Conservation (phyloP, 768 basidiomycete genomes). For the Dendrothele bispora region DNA sequence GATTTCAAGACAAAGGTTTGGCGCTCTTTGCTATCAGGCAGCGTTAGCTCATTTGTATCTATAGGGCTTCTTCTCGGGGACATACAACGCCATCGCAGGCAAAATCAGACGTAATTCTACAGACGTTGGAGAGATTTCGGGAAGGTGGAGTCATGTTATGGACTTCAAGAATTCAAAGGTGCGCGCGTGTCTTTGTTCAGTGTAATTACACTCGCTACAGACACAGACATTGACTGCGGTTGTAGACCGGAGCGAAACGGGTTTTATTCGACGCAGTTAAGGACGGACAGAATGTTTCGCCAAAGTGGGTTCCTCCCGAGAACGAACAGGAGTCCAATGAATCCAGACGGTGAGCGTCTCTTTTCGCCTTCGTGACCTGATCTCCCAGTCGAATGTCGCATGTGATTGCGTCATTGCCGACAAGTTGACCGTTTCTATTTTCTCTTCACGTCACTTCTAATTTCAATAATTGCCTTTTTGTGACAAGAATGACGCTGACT, state of each 20-base stretch:
- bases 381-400: too few relatives aligned
- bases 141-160: constrained; percentile 90
- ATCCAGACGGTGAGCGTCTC: constrained; percentile 66
- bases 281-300: constrained; percentile 71
- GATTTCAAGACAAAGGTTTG: constrained; percentile 97
- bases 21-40: neutral
- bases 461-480: too few relatives aligned
- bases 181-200: constrained; percentile 13
- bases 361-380: neutral
- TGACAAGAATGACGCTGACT: too few relatives aligned
- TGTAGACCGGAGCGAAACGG: constrained; percentile 66
- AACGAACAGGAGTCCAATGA: constrained; percentile 89
- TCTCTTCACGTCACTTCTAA: too few relatives aligned
- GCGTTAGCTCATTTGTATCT: neutral
- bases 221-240: too few relatives aligned
- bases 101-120: constrained; percentile 62
- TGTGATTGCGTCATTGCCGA: too few relatives aligned
- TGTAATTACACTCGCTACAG: too few relatives aligned
- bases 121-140: constrained; percentile 84
- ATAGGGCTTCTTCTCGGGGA: constrained; percentile 95
- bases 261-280: constrained; percentile 82
- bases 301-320: constrained; percentile 85
- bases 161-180: constrained; percentile 78
- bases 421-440: too few relatives aligned
- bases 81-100: constrained; percentile 89